Evolutionary conservation across 176 grass and related monocot genomes (phyloP).

Genomic region (Urochloa ruziziensis): DNA sequence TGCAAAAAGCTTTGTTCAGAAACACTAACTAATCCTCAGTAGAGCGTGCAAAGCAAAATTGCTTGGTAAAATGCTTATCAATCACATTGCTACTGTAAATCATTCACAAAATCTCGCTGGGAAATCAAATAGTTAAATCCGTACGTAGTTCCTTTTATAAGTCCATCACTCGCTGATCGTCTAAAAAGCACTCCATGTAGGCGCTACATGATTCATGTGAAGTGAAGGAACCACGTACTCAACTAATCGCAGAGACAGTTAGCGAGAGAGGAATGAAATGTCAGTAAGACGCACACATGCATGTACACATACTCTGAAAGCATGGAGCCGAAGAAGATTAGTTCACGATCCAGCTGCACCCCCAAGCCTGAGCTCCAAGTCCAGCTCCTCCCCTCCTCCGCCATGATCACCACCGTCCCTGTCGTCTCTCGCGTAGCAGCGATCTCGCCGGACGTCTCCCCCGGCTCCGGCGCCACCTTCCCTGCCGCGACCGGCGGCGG

Average conservation of each 20-base stretch:
- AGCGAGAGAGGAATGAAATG: neutral
- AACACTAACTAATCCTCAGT: neutral
- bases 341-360: slow-evolving; percentile 18
- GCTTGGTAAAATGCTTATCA: neutral
- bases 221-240: too few relatives aligned
- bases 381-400: slow-evolving; percentile 39
- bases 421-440: neutral
- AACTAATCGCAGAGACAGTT: neutral
- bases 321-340: neutral
- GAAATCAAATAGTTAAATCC: neutral
- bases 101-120: neutral
- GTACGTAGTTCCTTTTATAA: neutral
- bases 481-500: neutral
- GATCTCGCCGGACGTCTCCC: neutral
- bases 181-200: too few relatives aligned
- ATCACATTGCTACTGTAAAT: neutral
- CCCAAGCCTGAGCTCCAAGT: slow-evolving; percentile 80
- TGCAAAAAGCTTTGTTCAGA: neutral
- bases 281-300: too few relatives aligned
- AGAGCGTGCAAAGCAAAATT: neutral
- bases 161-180: neutral
- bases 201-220: too few relatives aligned
- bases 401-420: neutral
- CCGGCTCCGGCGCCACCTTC: neutral
- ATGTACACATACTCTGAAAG: neutral